These are phyloP conservation scores for Funneliformis caledonium DNA, from an alignment of 371 early-diverging fungal genomes.

Conservation along the genomic window DNA sequence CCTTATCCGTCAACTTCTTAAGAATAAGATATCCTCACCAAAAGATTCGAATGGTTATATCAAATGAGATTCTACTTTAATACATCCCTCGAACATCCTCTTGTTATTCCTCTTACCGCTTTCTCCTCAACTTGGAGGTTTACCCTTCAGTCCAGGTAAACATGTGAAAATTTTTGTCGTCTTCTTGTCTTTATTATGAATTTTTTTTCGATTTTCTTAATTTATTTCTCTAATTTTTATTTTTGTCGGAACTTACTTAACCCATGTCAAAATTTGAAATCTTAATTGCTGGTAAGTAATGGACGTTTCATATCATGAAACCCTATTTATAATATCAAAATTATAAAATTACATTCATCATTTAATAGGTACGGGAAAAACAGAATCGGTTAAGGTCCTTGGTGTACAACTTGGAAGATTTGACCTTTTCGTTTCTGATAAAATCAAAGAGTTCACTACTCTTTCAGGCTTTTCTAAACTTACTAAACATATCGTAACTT, in stretches of 20 bases:
- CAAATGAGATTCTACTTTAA: conserved; percentile 97
- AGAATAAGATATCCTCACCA: conserved; percentile 58
- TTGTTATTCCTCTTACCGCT: conserved; percentile 93
- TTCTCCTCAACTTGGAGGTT: conserved; percentile 90
- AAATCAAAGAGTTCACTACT: conserved; percentile 57
- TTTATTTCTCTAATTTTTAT: not conserved
- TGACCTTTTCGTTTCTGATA: conserved; percentile 73
- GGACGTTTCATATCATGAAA: too few relatives aligned
- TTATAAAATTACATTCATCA: not conserved
- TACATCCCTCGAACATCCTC: conserved; percentile 63
- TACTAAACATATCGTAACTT: conserved; percentile 55
- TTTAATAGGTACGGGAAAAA: conserved; percentile 79
- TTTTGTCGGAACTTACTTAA: not conserved
- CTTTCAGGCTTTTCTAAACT: conserved; percentile 65
- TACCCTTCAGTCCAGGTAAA: conserved; percentile 91
- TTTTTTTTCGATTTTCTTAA: not conserved
- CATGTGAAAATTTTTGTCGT: not conserved
- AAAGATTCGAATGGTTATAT: conserved; percentile 93
- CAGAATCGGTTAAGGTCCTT: conserved; percentile 98
- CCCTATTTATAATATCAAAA: too few relatives aligned
- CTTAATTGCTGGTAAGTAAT: not conserved
- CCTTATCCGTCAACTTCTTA: conserved; percentile 76
- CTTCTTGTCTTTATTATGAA: not conserved
- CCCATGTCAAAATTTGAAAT: not conserved
- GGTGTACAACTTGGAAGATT: conserved; percentile 96